phyloP scores from a whole-genome alignment of 202 grass and related monocot genomes.

The Setaria italica region DNA sequence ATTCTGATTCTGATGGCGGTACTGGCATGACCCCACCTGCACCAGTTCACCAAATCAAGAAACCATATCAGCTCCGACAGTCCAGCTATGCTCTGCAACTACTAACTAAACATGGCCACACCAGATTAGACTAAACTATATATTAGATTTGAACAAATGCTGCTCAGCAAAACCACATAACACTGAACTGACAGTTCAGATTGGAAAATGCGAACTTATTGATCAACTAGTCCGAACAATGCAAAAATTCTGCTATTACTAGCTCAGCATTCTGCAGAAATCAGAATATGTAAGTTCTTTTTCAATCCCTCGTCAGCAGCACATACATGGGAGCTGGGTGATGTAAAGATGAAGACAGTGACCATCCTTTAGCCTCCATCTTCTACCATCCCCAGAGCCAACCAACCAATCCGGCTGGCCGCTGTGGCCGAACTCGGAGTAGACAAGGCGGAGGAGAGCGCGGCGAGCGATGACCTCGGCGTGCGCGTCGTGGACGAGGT shows the following conservation, averaged over 20 bases:
- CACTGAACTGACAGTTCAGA: neutral
- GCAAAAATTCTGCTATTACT: neutral
- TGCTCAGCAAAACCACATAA: neutral
- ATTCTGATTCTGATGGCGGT: neutral
- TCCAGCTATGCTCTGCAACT: neutral
- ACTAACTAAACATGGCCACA: neutral
- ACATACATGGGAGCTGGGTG: conserved; percentile 69
- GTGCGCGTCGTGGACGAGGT: conserved; percentile 78
- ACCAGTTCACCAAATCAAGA: conserved; percentile 16
- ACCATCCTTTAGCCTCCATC: conserved; percentile 64
- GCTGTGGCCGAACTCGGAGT: conserved; percentile 49
- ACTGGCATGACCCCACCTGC: conserved; percentile 53
- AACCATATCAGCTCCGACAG: neutral
- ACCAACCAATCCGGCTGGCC: conserved; percentile 41
- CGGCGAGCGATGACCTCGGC: conserved; percentile 80
- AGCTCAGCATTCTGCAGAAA: neutral
- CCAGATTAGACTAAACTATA: neutral
- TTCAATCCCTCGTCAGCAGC: too few species aligned
- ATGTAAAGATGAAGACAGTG: conserved; percentile 73
- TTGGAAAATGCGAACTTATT: neutral
- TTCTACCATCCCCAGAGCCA: conserved; percentile 17
- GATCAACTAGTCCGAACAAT: neutral
- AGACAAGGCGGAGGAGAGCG: conserved; percentile 65
- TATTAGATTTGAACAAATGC: neutral
- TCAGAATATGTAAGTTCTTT: too few species aligned